phyloP scores from a whole-genome alignment of 1,284 basidiomycete species.

The Fistulinella staudtii region DNA sequence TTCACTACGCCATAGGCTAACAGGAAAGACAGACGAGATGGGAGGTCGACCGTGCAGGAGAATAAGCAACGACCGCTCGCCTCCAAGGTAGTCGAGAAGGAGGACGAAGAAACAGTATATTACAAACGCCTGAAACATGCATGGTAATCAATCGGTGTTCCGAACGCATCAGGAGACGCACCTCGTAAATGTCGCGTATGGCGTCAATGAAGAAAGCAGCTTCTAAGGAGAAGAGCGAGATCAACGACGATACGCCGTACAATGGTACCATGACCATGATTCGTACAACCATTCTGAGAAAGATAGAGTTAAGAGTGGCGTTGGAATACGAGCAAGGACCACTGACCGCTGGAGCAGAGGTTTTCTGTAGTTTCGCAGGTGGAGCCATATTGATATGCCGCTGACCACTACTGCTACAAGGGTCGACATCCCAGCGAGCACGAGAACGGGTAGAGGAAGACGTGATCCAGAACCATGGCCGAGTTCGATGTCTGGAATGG shows the following conservation, averaged over 20 bases:
- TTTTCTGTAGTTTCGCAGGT: slow-evolving; percentile 88
- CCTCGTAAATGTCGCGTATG: slow-evolving; percentile 95
- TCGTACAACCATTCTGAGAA: slow-evolving; percentile 82
- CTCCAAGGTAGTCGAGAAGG: slow-evolving; percentile 84
- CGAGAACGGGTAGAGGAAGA: slow-evolving; percentile 55
- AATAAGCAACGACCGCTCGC: slow-evolving; percentile 89
- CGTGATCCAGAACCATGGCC: slow-evolving; percentile 45
- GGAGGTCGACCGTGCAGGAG: slow-evolving; percentile 87
- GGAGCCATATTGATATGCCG: slow-evolving; percentile 78
- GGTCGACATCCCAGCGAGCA: slow-evolving; percentile 60
- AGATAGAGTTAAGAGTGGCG: slow-evolving; percentile 1
- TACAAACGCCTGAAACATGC: slow-evolving; percentile 74
- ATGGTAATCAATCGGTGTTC: background rate
- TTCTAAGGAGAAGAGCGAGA: slow-evolving; percentile 91
- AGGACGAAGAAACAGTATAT: slow-evolving; percentile 92
- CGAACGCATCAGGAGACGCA: slow-evolving; percentile 33
- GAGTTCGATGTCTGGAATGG: slow-evolving; percentile 18
- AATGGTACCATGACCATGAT: slow-evolving; percentile 98
- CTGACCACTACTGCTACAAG: slow-evolving; percentile 76
- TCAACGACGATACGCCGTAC: slow-evolving; percentile 88
- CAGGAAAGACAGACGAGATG: slow-evolving; percentile 83
- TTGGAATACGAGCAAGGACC: background rate
- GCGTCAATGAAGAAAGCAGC: slow-evolving; percentile 97
- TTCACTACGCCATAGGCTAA: slow-evolving; percentile 70
- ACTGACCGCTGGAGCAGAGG: slow-evolving; percentile 74